Evolutionary conservation across 1,284 basidiomycete species (phyloP), one percentile per base, ranked within the genome.

Genomic region (Microbotryomycetes sp.): DNA sequence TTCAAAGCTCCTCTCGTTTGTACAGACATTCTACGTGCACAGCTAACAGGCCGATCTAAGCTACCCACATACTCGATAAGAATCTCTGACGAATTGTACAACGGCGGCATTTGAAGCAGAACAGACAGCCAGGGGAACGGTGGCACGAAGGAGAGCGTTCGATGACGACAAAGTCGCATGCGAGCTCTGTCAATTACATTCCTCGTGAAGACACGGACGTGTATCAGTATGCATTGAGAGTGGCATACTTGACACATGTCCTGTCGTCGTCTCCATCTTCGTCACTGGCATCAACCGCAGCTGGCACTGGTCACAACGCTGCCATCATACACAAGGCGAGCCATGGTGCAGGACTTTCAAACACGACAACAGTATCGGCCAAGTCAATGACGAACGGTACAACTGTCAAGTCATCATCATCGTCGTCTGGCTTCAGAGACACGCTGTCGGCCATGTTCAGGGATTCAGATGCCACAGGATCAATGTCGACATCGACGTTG

Each of bases 231-330:
- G 60, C 67, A 0, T 64, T 73, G 15, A 50, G 60, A 6, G 61
- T 71, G 23, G 70, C 67, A 29, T 32, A 69, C 19, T 66, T 73
- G 47, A 31, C 49, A 49, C 60, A 65, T 48, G 47, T 60, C 16
- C 51, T 61, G 30, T 29, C 48, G 5, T 49, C 22, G 49, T 53
- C 32, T 19, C 55, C 61, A 3, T 45, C 49, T 19, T 36, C 42
- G n/a, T 22, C 52, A 14, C 1, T 45, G 32, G 28, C 57, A 14
- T 16, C 60, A 36, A 28, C 48, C 23, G 52, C 51, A 59, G 25
- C 28, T 16, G 52, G 25, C n/a, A 25, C 51, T 23, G 53, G 22
- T 9, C 15, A 25, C 30, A 26, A 25, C 30, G 50, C 59, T 23
- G 14, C 62, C 42, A 59, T 56, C 55, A 49, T 61, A 42, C 6